Evolutionary conservation across 805 yeast species (phyloP).

Genomic region (Wickerhamiella nectarea): DNA sequence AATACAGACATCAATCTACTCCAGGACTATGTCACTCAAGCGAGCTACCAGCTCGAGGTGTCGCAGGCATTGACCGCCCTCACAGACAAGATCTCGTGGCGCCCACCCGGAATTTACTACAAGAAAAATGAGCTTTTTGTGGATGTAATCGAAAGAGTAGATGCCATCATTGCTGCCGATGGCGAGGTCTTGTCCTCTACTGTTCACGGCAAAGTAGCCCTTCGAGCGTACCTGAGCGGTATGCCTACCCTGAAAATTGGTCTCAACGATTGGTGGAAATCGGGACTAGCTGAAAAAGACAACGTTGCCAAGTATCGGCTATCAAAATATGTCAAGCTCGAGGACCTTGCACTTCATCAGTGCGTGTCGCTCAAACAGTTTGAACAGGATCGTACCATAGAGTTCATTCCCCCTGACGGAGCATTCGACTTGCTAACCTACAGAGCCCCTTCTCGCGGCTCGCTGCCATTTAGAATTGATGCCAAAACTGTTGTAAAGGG

Average conservation of each 20-base stretch:
- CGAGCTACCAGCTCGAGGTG: conserved; percentile 31
- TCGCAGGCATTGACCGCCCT: conserved; percentile 56
- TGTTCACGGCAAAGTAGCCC: conserved; percentile 57
- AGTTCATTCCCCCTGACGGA: conserved; percentile 87
- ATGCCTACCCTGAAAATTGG: conserved; percentile 79
- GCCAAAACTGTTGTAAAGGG: conserved; percentile 36
- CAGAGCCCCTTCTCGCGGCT: conserved; percentile 33
- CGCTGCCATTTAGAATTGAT: conserved; percentile 30
- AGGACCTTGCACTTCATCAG: conserved; percentile 73
- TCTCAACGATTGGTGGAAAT: conserved; percentile 34
- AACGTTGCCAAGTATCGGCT: conserved; percentile 18
- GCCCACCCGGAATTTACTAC: conserved; percentile 80
- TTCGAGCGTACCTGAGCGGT: conserved; percentile 71
- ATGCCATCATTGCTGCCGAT: conserved; percentile 49
- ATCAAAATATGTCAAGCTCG: conserved; percentile 29
- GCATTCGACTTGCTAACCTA: conserved; percentile 52
- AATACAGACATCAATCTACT: conserved; percentile 66
- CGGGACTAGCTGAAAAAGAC: conserved; percentile 6
- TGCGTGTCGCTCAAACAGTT: conserved; percentile 65
- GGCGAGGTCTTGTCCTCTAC: conserved; percentile 49
- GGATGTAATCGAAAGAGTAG: conserved; percentile 66
- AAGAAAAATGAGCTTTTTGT: conserved; percentile 81
- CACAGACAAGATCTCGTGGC: conserved; percentile 74
- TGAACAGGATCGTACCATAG: conserved; percentile 43
- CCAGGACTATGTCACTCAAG: conserved; percentile 61